A percentile compares a stretch with the other conserved stretches of the same genome.
Conservation (phyloP, 163 green algal genomes). For the Volvox carteri region DNA sequence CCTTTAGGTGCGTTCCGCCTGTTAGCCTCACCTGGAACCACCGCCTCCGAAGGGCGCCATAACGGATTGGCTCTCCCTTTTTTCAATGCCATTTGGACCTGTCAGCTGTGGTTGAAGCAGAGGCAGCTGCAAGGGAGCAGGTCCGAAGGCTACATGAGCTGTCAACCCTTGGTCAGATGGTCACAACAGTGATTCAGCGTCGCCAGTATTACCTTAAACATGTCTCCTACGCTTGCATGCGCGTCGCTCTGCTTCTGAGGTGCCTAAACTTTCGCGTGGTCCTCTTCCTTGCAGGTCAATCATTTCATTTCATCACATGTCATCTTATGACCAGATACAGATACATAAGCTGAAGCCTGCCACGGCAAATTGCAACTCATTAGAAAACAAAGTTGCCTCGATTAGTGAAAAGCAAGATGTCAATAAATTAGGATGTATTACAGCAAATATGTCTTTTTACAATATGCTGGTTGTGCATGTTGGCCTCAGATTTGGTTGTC, state of each 20-base stretch:
- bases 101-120: conserved; percentile 60
- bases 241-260: neutral
- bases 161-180: neutral
- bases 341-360: too few species aligned
- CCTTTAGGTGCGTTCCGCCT: too few species aligned
- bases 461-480: neutral
- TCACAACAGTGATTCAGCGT: too few species aligned
- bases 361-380: too few species aligned
- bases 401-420: too few species aligned
- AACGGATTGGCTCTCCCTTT: conserved; percentile 44
- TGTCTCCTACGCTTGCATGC: neutral
- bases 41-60: conserved; percentile 40
- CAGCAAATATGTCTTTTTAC: neutral
- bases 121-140: conserved; percentile 50
- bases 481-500: neutral
- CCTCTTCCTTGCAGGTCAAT: neutral
- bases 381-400: too few species aligned
- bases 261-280: neutral
- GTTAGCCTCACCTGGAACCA: conserved; percentile 36
- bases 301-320: conserved; percentile 19
- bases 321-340: neutral
- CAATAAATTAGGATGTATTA: too few species aligned
- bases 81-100: conserved; percentile 48
- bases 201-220: conserved; percentile 47
- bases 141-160: neutral